These are phyloP conservation scores for Anethum foeniculum DNA, from an alignment of 140 eudicot genomes.

Conservation along the genomic window DNA sequence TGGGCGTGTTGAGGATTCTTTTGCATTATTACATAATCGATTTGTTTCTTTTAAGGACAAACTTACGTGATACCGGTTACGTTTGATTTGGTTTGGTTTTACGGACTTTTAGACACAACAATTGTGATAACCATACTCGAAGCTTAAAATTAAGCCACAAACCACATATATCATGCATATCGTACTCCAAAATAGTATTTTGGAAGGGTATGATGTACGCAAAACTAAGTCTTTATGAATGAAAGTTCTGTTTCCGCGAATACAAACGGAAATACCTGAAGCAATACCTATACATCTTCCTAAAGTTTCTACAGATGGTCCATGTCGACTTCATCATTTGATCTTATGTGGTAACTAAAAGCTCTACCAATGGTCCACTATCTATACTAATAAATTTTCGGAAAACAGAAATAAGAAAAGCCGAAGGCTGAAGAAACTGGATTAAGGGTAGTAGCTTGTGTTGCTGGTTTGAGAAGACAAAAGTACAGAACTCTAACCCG, in stretches of 20 bases:
- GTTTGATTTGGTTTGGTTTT: too few species aligned
- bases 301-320: background rate
- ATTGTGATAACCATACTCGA: too few species aligned
- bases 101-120: background rate
- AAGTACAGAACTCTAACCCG: constrained; percentile 54
- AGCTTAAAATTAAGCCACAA: too few species aligned
- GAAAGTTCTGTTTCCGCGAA: background rate
- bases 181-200: too few species aligned
- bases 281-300: background rate
- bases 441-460: background rate
- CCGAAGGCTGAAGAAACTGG: background rate
- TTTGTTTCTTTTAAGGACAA: too few species aligned
- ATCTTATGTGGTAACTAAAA: background rate
- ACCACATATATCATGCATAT: too few species aligned
- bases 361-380: background rate
- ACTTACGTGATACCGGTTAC: too few species aligned
- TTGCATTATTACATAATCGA: background rate
- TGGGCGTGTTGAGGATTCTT: background rate
- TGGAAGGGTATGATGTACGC: background rate
- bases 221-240: background rate
- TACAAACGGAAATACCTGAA: background rate
- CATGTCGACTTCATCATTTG: background rate
- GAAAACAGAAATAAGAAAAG: background rate
- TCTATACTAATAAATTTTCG: background rate
- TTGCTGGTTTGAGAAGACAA: constrained; percentile 45